phyloP scores from a whole-genome alignment of 768 basidiomycete genomes.

The Pleurotus tuber-regium region DNA sequence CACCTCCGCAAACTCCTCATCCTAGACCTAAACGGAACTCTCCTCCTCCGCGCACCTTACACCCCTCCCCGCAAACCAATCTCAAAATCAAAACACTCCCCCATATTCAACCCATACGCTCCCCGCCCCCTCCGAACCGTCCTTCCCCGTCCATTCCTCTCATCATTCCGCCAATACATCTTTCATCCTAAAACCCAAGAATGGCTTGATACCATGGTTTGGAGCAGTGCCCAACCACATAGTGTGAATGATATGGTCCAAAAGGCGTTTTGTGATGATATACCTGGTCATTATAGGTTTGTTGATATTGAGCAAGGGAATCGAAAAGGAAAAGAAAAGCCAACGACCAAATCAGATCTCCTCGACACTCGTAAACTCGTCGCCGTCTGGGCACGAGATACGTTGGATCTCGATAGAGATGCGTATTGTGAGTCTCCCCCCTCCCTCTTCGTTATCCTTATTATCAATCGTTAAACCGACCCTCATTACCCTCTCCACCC shows the following conservation, averaged over 20 bases:
- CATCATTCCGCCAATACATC: constrained; percentile 58
- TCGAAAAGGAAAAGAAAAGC: not conserved
- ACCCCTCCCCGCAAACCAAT: constrained; percentile 14
- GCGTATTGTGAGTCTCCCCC: constrained; percentile 62
- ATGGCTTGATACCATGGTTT: constrained; percentile 86
- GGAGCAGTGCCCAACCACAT: constrained; percentile 84
- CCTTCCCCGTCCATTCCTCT: constrained; percentile 65
- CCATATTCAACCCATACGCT: constrained; percentile 21
- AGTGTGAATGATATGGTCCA: constrained; percentile 76
- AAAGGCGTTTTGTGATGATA: constrained; percentile 56
- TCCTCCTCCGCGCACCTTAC: constrained; percentile 58
- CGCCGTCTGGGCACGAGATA: constrained; percentile 80
- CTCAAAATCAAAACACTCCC: not conserved
- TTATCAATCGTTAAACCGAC: not conserved
- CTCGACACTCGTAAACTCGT: constrained; percentile 32
- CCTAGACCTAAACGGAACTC: constrained; percentile 74
- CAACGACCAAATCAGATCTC: too few species aligned
- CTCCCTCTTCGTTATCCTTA: not conserved
- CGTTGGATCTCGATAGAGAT: constrained; percentile 56
- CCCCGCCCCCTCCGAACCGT: constrained; percentile 33
- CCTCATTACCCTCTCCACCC: too few species aligned
- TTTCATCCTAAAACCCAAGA: constrained; percentile 54
- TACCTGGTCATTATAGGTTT: too few species aligned
- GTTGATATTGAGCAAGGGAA: constrained; percentile 27
- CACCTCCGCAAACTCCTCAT: constrained; percentile 61